Percentiles rank a stretch among this genome's conserved stretches.
Evolutionary conservation across 2,329 filamentous ascomycete species (phyloP).

Genomic region (Phialophora macrospora): DNA sequence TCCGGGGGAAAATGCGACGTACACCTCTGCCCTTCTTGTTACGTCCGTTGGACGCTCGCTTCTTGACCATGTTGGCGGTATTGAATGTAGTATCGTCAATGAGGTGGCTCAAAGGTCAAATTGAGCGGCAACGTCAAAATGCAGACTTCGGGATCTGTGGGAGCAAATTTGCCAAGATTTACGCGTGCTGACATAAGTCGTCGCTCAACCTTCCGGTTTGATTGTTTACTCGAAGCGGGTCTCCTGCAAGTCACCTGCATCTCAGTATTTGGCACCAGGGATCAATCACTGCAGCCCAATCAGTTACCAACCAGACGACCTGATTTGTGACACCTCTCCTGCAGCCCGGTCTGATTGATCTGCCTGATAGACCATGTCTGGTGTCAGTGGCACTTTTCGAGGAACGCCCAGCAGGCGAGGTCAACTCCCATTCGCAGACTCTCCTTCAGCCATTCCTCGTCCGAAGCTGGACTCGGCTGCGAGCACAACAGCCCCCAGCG

Average conservation of each 20-base stretch:
- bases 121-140: neutral
- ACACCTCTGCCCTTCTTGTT: conserved; percentile 98
- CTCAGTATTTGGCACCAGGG: conserved; percentile 5
- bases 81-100: conserved; percentile 9
- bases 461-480: conserved; percentile 60
- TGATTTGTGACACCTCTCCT: conserved; percentile 15
- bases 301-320: neutral
- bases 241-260: conserved; percentile 9
- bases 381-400: conserved; percentile 58
- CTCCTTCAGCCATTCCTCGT: conserved; percentile 65
- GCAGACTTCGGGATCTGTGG: conserved; percentile 2
- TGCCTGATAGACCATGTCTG: conserved; percentile 34
- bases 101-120: conserved; percentile 5
- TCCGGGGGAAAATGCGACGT: neutral
- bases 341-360: conserved; percentile 20
- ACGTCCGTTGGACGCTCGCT: conserved; percentile 82
- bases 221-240: conserved; percentile 11
- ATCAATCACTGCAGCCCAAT: conserved; percentile 3
- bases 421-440: conserved; percentile 60
- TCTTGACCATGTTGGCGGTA: conserved; percentile 70
- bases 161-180: conserved; percentile 10
- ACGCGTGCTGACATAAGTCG: neutral
- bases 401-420: conserved; percentile 61
- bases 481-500: conserved; percentile 51
- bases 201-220: neutral